Percentiles rank a stretch among this genome's conserved stretches.
These are phyloP conservation scores for Scheffersomyces amazonensis DNA, from an alignment of 805 yeast species.

Conservation along the genomic window DNA sequence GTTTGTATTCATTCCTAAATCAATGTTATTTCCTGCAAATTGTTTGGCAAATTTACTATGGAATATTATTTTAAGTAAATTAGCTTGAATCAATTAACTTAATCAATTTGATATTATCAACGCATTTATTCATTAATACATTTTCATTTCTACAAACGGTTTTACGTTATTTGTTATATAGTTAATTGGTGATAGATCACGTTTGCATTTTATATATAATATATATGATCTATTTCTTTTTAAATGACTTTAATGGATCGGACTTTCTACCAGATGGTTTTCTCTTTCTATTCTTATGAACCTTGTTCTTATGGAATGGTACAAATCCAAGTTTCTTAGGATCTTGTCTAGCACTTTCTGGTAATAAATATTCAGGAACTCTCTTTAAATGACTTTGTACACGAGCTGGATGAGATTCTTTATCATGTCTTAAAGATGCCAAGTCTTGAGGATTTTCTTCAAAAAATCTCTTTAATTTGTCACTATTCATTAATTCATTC, in stretches of 20 bases:
- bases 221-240: constrained; percentile 7
- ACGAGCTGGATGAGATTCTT: constrained; percentile 78
- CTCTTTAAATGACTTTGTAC: constrained; percentile 83
- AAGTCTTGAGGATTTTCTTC: constrained; percentile 97
- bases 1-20: constrained; percentile 47
- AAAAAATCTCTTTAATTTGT: constrained; percentile 87
- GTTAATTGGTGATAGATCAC: too few species aligned
- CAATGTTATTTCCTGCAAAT: constrained; percentile 56
- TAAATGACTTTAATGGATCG: constrained; percentile 62
- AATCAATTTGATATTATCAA: neutral
- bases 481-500: constrained; percentile 82
- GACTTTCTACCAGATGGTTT: constrained; percentile 40
- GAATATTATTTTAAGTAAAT: constrained; percentile 48
- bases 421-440: constrained; percentile 85
- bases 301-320: constrained; percentile 61
- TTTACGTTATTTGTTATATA: too few species aligned
- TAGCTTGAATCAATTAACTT: constrained; percentile 9
- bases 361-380: constrained; percentile 88
- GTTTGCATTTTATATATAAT: neutral
- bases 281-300: constrained; percentile 40
- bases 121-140: too few species aligned
- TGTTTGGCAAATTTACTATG: constrained; percentile 56
- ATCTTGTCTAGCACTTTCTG: constrained; percentile 64
- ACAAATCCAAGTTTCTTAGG: constrained; percentile 63
- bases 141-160: neutral